Conservation (phyloP, 2,329 filamentous ascomycete genomes). For the Fusarium nelsonii region DNA sequence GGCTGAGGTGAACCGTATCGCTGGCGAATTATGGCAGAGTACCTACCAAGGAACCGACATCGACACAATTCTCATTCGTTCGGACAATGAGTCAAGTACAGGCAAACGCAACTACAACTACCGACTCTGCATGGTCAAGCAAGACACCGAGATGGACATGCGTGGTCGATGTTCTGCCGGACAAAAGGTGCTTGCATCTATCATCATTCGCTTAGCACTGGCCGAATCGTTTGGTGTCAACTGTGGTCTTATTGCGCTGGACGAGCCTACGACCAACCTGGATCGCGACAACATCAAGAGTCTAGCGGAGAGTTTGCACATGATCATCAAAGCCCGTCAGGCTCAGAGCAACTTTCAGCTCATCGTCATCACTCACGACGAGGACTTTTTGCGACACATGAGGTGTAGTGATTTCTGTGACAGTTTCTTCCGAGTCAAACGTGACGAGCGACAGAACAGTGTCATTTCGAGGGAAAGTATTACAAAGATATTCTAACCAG, state of each 20-base stretch:
- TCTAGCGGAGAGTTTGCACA: conserved; percentile 84
- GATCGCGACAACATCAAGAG: conserved; percentile 95
- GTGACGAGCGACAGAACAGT: conserved; percentile 88
- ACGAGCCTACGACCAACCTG: conserved; percentile 97
- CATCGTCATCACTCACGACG: conserved; percentile 98
- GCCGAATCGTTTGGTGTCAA: conserved; percentile 97
- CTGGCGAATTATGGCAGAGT: conserved; percentile 95
- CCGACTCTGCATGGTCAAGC: conserved; percentile 97
- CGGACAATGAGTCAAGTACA: conserved; percentile 81
- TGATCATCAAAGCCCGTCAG: conserved; percentile 86
- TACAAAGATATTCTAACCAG: conserved; percentile 58
- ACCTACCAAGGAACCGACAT: conserved; percentile 98
- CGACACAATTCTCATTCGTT: conserved; percentile 94
- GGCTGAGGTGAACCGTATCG: conserved; percentile 96
- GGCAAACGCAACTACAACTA: conserved; percentile 94
- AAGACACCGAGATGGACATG: conserved; percentile 99
- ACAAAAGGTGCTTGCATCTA: conserved; percentile 95
- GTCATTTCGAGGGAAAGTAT: conserved; percentile 80
- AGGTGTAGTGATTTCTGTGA: conserved; percentile 93
- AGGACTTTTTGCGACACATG: conserved; percentile 95
- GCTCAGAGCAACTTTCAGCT: conserved; percentile 96
- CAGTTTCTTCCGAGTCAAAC: conserved; percentile 86
- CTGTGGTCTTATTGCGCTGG: conserved; percentile 94
- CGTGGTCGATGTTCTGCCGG: conserved; percentile 95
- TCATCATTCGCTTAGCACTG: conserved; percentile 95